Conservation (phyloP, 169 alveolate species). For the Plasmodium sp. region DNA sequence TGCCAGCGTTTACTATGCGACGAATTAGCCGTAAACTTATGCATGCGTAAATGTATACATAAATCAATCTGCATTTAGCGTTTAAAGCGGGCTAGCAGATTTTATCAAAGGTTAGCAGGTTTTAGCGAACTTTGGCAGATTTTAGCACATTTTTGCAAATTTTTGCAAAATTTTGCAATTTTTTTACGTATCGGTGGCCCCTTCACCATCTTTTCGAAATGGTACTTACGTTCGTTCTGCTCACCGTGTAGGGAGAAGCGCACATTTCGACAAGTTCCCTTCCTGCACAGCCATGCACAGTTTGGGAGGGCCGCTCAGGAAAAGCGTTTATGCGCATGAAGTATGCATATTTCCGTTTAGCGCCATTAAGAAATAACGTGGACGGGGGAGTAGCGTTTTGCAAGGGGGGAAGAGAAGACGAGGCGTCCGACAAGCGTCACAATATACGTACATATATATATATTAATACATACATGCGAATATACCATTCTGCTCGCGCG, state of each 20-base stretch:
- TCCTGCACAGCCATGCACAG: constrained; percentile 14
- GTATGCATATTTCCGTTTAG: not conserved
- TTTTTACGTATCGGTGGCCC: not conserved
- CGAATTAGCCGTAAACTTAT: not conserved
- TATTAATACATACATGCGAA: not conserved
- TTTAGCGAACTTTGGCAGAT: not conserved
- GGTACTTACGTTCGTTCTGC: not conserved
- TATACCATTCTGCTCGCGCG: not conserved
- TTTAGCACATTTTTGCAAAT: not conserved
- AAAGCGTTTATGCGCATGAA: not conserved
- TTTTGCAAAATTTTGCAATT: not conserved
- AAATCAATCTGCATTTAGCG: not conserved
- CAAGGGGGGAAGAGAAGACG: no score
- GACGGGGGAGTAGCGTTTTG: not conserved
- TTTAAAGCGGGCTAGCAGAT: not conserved
- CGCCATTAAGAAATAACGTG: not conserved
- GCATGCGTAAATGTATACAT: not conserved
- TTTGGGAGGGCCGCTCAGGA: not conserved
- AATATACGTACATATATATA: not conserved
- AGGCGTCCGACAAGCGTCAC: not conserved
- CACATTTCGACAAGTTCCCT: not conserved
- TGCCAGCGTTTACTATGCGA: not conserved
- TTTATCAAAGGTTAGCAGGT: not conserved
- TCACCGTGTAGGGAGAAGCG: not conserved
- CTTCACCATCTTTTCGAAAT: not conserved